These are phyloP conservation scores for Straminergon stramineum DNA, from an alignment of 225 moss, liverwort and hornwort genomes.

Conservation along the genomic window DNA sequence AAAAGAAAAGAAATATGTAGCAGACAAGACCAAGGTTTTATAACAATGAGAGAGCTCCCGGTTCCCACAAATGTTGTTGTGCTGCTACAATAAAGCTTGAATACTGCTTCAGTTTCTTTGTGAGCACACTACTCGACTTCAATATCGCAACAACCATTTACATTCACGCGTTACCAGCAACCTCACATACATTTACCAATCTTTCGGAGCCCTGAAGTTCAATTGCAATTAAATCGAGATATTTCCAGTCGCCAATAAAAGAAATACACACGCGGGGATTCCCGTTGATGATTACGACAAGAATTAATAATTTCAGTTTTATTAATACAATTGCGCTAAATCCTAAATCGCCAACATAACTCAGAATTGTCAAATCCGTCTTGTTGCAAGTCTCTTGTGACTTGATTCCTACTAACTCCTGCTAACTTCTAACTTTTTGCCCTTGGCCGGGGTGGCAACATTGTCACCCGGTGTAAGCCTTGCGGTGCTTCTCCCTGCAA, in stretches of 20 bases:
- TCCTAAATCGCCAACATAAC: neutral
- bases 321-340: neutral
- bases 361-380: neutral
- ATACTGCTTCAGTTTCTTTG: neutral
- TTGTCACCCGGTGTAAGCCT: neutral
- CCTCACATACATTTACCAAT: neutral
- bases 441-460: neutral
- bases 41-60: neutral
- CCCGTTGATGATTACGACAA: neutral
- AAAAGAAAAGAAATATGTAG: too few relatives aligned
- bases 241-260: too few relatives aligned
- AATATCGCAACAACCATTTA: neutral
- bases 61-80: neutral
- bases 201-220: neutral
- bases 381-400: neutral
- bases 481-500: neutral
- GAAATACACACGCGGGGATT: too few relatives aligned
- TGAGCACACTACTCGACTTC: neutral
- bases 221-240: neutral
- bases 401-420: too few relatives aligned
- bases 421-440: neutral
- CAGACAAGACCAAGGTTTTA: too few relatives aligned
- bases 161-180: neutral
- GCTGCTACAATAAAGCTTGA: neutral
- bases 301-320: neutral